Conservation (phyloP, 1,284 basidiomycete species). For the Leccinum pallidistipes region DNA sequence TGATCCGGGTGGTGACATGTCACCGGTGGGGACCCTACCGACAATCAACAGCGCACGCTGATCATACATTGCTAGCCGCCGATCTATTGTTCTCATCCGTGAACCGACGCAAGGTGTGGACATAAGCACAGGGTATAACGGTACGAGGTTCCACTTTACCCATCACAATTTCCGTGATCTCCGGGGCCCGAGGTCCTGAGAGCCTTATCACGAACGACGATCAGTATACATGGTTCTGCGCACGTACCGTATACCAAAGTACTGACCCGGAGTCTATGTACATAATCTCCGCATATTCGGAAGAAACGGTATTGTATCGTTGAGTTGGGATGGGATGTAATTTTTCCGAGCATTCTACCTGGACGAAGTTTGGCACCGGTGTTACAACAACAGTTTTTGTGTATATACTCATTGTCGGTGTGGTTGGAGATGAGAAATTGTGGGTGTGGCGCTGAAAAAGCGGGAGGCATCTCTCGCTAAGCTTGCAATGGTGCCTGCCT, state of each 20-base stretch:
- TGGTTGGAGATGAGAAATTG: neutral
- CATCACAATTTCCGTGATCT: neutral
- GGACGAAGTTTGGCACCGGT: neutral
- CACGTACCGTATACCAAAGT: neutral
- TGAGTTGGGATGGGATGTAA: neutral
- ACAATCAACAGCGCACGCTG: neutral
- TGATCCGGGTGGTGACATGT: neutral
- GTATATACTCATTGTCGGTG: neutral
- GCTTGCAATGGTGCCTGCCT: neutral
- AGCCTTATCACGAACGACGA: neutral
- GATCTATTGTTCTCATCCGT: neutral
- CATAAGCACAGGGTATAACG: neutral
- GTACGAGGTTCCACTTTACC: neutral
- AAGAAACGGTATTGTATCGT: neutral
- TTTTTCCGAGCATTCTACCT: neutral
- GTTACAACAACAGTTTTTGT: neutral
- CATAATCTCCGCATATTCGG: neutral
- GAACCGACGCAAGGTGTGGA: neutral
- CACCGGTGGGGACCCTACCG: neutral
- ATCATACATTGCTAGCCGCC: neutral
- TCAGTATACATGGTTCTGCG: neutral
- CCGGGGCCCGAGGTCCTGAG: neutral
- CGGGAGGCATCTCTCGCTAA: neutral
- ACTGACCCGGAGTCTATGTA: neutral
- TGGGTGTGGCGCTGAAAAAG: neutral